Percentiles rank a stretch among this genome's conserved stretches.
phyloP scores from a whole-genome alignment of 2,329 filamentous ascomycete species.

The Colletotrichum sidae region DNA sequence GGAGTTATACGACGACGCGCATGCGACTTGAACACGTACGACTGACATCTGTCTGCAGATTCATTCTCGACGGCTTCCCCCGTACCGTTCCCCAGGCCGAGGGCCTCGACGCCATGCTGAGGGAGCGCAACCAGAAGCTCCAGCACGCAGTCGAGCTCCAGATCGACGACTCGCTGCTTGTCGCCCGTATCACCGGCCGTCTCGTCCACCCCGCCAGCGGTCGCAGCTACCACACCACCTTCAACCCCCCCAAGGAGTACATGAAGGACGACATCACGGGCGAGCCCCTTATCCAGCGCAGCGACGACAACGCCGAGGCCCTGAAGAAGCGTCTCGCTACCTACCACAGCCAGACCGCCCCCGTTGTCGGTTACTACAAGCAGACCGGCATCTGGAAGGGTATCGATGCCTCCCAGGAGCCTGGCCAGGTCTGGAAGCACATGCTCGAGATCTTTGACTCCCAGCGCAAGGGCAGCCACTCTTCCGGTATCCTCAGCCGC shows the following conservation, averaged over 20 bases:
- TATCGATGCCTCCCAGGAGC: conserved; percentile 95
- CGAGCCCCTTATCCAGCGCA: conserved; percentile 95
- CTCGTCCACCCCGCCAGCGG: conserved; percentile 96
- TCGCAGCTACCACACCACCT: conserved; percentile 97
- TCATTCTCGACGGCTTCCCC: conserved; percentile 99
- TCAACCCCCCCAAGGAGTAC: conserved; percentile 93
- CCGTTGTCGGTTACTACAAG: conserved; percentile 96
- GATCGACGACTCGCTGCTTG: conserved; percentile 94
- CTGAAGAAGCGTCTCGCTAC: conserved; percentile 94
- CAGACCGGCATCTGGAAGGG: conserved; percentile 97
- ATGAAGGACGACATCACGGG: conserved; percentile 99
- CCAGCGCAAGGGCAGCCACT: conserved; percentile 42
- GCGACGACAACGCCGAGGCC: conserved; percentile 95
- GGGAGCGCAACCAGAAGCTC: conserved; percentile 80
- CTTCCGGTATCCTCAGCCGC: conserved; percentile 55
- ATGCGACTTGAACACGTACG: not conserved
- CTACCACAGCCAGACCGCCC: conserved; percentile 93
- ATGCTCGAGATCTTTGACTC: conserved; percentile 83
- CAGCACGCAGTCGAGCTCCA: conserved; percentile 97
- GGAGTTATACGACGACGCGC: conserved; percentile 6
- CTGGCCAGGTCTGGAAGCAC: conserved; percentile 94
- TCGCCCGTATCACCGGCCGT: conserved; percentile 95
- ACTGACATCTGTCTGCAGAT: conserved; percentile 65
- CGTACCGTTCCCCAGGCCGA: conserved; percentile 96
- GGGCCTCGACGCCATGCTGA: conserved; percentile 93